A percentile compares a stretch with the other conserved stretches of the same genome.
These are phyloP conservation scores for Apiospora aurea DNA, from an alignment of 2,329 filamentous ascomycete species.

Conservation along the genomic window DNA sequence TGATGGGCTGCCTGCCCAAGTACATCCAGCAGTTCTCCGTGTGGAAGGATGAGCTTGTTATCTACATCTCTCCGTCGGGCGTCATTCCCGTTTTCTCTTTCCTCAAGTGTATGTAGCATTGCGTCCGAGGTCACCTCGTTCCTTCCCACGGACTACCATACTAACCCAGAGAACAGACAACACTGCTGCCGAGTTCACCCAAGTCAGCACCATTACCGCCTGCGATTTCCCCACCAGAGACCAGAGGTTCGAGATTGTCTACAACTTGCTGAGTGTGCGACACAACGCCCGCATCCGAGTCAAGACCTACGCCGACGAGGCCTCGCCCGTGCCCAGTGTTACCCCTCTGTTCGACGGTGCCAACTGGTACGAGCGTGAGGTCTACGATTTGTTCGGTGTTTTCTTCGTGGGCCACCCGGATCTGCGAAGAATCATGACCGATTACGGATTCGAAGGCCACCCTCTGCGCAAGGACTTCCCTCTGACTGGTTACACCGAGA, in stretches of 20 bases:
- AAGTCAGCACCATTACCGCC: slow-evolving; percentile 89
- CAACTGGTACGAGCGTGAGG: slow-evolving; percentile 98
- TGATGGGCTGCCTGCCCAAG: slow-evolving; percentile 96
- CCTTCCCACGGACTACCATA: neutral
- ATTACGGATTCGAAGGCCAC: slow-evolving; percentile 98
- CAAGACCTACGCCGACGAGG: slow-evolving; percentile 98
- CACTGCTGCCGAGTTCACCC: slow-evolving; percentile 95
- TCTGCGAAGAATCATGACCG: slow-evolving; percentile 96
- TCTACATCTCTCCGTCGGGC: slow-evolving; percentile 88
- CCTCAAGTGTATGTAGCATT: slow-evolving; percentile 70
- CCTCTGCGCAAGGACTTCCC: slow-evolving; percentile 98
- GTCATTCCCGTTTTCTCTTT: slow-evolving; percentile 93
- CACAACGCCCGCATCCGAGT: slow-evolving; percentile 97
- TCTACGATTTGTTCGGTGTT: slow-evolving; percentile 96
- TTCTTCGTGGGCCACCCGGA: slow-evolving; percentile 97
- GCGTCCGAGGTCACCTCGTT: slow-evolving; percentile 28
- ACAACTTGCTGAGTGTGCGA: slow-evolving; percentile 94
- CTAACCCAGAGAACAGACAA: slow-evolving; percentile 66
- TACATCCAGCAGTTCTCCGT: slow-evolving; percentile 99
- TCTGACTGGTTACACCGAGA: slow-evolving; percentile 96
- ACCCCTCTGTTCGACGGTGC: slow-evolving; percentile 89
- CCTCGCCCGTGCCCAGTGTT: slow-evolving; percentile 88
- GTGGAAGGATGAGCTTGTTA: slow-evolving; percentile 98
- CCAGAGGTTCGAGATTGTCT: slow-evolving; percentile 96
- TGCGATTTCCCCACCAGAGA: slow-evolving; percentile 96